Percentiles rank a stretch among this genome's conserved stretches.
phyloP scores from a whole-genome alignment of 176 grass and related monocot species.

The Urochloa ruziziensis region DNA sequence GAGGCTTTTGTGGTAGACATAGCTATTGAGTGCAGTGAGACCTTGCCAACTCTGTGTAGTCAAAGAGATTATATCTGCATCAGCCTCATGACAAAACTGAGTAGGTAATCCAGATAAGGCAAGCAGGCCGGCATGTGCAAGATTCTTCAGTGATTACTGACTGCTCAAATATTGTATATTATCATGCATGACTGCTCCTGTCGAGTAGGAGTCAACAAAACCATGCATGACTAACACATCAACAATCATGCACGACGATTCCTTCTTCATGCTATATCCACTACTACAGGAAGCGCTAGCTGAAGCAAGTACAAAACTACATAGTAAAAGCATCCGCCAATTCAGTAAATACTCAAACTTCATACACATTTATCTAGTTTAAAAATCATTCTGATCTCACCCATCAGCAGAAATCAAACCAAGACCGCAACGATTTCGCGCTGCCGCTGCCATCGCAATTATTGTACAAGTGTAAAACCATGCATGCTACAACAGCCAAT shows the following conservation, averaged over 20 bases:
- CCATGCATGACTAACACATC: not conserved
- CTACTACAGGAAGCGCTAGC: not conserved
- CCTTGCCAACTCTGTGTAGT: constrained; percentile 30
- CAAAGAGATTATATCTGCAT: constrained; percentile 17
- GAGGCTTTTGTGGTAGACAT: constrained; percentile 38
- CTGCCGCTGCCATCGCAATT: not conserved
- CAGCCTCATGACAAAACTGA: not conserved
- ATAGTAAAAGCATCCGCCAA: not conserved
- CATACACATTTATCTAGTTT: not conserved
- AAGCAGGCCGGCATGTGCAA: not conserved
- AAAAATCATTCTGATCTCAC: not conserved
- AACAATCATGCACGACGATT: not conserved
- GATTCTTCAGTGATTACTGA: not conserved
- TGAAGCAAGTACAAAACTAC: not conserved
- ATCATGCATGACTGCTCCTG: not conserved
- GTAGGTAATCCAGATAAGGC: not conserved
- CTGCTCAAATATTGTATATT: not conserved
- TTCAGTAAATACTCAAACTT: not conserved
- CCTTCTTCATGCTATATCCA: not conserved
- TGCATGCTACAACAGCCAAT: not conserved
- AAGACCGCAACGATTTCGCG: not conserved
- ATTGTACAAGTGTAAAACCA: not conserved
- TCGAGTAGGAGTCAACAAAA: not conserved
- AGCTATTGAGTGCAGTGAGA: not conserved
- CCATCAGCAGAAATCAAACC: not conserved